Evolutionary conservation across 768 basidiomycete genomes (phyloP).

Genomic region (Rhodotorula babjevae): DNA sequence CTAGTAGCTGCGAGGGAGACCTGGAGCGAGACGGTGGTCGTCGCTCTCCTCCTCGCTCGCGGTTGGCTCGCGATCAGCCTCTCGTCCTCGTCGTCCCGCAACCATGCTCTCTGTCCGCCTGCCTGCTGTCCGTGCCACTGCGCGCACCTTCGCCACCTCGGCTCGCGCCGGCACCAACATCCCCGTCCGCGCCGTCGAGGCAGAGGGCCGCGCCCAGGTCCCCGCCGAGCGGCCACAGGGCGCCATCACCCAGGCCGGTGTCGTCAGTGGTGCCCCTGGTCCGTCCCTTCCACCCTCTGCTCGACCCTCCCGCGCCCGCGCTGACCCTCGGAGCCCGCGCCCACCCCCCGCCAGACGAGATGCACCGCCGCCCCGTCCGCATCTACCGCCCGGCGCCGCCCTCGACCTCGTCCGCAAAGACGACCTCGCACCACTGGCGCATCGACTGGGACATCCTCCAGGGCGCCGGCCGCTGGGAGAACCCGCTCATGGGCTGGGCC

Average conservation of each 20-base stretch:
- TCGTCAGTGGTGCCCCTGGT: constrained; percentile 38
- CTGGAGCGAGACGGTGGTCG: no score
- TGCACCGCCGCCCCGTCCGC: constrained; percentile 78
- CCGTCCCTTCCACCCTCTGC: not conserved
- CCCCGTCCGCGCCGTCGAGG: constrained; percentile 6
- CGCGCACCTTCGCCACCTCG: constrained; percentile 8
- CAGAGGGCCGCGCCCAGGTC: constrained; percentile 10
- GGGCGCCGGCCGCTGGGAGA: constrained; percentile 92
- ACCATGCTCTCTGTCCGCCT: constrained; percentile 15
- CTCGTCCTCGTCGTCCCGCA: no score
- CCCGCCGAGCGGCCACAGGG: constrained; percentile 33
- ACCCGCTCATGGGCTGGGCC: constrained; percentile 94
- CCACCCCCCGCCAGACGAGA: constrained; percentile 56
- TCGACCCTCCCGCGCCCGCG: not conserved
- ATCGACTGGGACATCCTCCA: constrained; percentile 90
- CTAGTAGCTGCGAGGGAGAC: no score
- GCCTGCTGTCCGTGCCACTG: not conserved
- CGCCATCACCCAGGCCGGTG: constrained; percentile 32
- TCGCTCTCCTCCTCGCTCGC: no score
- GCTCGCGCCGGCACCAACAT: constrained; percentile 3
- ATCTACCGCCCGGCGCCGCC: constrained; percentile 82
- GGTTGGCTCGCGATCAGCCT: no score
- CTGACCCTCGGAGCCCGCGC: not conserved
- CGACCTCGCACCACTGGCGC: constrained; percentile 81
- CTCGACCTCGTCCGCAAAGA: constrained; percentile 89